A percentile compares a stretch with the other conserved stretches of the same genome.
These are phyloP conservation scores for Taiwanofungus camphoratus DNA, from an alignment of 1,284 basidiomycete species.

Conservation along the genomic window DNA sequence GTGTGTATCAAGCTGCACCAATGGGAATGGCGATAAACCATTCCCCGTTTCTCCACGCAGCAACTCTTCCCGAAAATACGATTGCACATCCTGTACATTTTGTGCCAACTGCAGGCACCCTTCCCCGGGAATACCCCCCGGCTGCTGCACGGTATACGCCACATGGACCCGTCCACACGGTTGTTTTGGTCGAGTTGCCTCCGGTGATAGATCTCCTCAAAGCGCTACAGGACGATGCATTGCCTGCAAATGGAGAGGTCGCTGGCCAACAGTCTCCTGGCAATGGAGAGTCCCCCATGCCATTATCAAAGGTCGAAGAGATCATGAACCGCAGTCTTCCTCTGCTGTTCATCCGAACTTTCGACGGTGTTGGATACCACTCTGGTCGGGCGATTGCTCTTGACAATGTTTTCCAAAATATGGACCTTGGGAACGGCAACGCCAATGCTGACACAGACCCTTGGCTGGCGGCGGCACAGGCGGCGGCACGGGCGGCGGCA, in stretches of 20 bases:
- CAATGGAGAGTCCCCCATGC: neutral
- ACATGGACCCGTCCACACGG: constrained; percentile 54
- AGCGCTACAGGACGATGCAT: constrained; percentile 62
- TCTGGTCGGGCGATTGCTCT: constrained; percentile 79
- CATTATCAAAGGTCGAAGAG: constrained; percentile 16
- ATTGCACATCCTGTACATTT: constrained; percentile 1
- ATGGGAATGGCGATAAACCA: constrained; percentile 47
- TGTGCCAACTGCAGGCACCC: constrained; percentile 2
- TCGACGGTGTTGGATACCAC: constrained; percentile 78
- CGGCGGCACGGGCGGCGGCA: constrained; percentile 59
- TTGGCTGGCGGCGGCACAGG: constrained; percentile 39
- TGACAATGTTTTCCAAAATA: constrained; percentile 70
- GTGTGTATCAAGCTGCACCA: constrained; percentile 63
- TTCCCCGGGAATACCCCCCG: constrained; percentile 1
- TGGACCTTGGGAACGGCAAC: constrained; percentile 40
- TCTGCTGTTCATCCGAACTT: constrained; percentile 67
- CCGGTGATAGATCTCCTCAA: constrained; percentile 65
- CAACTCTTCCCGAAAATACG: constrained; percentile 31
- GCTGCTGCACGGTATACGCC: neutral
- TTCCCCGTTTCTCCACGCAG: constrained; percentile 4
- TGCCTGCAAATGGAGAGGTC: constrained; percentile 37
- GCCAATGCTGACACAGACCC: constrained; percentile 16
- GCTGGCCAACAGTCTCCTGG: constrained; percentile 7
- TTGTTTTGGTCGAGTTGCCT: constrained; percentile 77
- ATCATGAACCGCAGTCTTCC: constrained; percentile 61